Base-by-base conservation (phyloP, 1,284 basidiomycete species). In the Fistulinella cinereoalba region DNA sequence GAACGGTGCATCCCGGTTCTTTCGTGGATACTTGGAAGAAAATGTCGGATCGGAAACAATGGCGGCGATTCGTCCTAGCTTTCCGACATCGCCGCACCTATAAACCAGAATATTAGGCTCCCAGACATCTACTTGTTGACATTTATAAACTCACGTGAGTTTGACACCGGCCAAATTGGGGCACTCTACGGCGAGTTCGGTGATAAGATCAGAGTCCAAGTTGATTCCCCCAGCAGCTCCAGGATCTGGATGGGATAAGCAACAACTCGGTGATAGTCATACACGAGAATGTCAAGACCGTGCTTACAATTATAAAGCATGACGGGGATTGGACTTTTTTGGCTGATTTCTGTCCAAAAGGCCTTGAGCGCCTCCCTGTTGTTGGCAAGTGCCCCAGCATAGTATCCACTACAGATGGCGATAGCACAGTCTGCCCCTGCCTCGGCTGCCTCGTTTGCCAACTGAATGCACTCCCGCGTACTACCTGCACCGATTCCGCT, bases 81-180 rank as follows among this genome's bases (percentile, higher is more conserved):
- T 96, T 46, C 92, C 92, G 50, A 96, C 88, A 54, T 88, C 88
- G 34, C 89, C 91, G 61, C 92, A 95, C 24, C 88, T 91, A 58
- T 27, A 34, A 31, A 33, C 24, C 16, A 40, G 39, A 24, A n/a
- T 47, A n/a, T n/a, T n/a, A n/a, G n/a, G 3, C 60, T 29, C 19
- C 39, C 12, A 5, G 25, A 37, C 34, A 40, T 18, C 31, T 19
- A 44, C 8, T 33, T 25, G 15, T 9, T 39, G 32, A 43, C 37
- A 18, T 22, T 33, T n/a, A 37, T 28, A 31, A 15, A 76, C 84
- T 37, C 65, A 88, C 82, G 91, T 94, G 55, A 94, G 77, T 69
- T 95, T 96, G 50, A 93, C 85, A 25, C 92, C 92, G 60, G 79
- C 84, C 31, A 85, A 69, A 60, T 90, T 90, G 29, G 86, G 77